Percentiles rank a stretch among this genome's conserved stretches.
These are phyloP conservation scores for Psophocarpus tetragonolobus DNA, from an alignment of 306 rosid species.

Conservation along the genomic window DNA sequence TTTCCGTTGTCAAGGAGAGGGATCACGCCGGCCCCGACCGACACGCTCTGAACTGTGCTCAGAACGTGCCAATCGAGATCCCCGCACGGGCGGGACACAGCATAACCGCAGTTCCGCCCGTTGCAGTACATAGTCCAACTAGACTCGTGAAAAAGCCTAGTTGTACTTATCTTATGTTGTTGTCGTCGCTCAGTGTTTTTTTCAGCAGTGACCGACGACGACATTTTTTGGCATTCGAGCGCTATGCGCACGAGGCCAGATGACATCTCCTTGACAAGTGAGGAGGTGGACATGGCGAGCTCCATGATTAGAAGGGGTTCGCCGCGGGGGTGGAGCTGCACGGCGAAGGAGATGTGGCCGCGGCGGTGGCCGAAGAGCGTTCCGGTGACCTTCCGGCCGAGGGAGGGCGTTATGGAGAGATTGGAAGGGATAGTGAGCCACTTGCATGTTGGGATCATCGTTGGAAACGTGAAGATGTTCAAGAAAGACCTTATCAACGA, in stretches of 20 bases:
- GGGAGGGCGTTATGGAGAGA: slow-evolving; percentile 55
- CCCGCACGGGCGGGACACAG: slow-evolving; percentile 66
- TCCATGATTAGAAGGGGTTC: slow-evolving; percentile 72
- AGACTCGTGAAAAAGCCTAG: slow-evolving; percentile 69
- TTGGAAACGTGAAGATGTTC: slow-evolving; percentile 60
- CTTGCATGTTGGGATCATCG: slow-evolving; percentile 58
- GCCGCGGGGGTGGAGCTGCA: slow-evolving; percentile 74
- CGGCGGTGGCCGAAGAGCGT: slow-evolving; percentile 93
- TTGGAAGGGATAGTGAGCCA: slow-evolving; percentile 68
- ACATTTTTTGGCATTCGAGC: slow-evolving; percentile 62
- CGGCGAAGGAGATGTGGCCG: slow-evolving; percentile 80
- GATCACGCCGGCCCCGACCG: slow-evolving; percentile 90
- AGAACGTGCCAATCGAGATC: slow-evolving; percentile 71
- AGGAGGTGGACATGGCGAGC: slow-evolving; percentile 79
- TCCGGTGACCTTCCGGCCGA: slow-evolving; percentile 75
- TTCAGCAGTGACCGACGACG: background rate
- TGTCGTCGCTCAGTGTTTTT: background rate
- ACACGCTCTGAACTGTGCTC: slow-evolving; percentile 69
- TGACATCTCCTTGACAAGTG: slow-evolving; percentile 88
- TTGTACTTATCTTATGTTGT: background rate
- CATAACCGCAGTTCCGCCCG: slow-evolving; percentile 75
- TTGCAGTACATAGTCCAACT: slow-evolving; percentile 90
- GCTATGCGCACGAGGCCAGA: slow-evolving; percentile 90
- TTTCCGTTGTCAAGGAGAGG: slow-evolving; percentile 59
- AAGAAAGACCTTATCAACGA: slow-evolving; percentile 65